Percentiles rank a stretch among this genome's conserved stretches.
These are phyloP conservation scores for Hericium erinaceus DNA, from an alignment of 768 basidiomycete species.

Conservation along the genomic window DNA sequence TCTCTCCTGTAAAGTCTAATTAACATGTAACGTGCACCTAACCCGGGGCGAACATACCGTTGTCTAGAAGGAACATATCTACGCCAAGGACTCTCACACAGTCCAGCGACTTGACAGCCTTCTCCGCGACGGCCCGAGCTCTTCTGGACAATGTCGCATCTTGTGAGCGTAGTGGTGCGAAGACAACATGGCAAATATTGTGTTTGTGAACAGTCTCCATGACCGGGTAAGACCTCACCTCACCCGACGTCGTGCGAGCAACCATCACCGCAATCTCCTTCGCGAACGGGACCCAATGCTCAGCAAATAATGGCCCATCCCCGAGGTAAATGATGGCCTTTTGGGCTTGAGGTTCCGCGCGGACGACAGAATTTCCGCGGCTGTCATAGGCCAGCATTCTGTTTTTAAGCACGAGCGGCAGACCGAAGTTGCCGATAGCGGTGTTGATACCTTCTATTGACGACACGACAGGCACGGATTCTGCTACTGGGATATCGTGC, in stretches of 20 bases:
- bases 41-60: slow-evolving; percentile 43
- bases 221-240: slow-evolving; percentile 76
- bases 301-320: slow-evolving; percentile 78
- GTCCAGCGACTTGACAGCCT: slow-evolving; percentile 64
- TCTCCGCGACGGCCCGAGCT: slow-evolving; percentile 70
- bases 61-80: slow-evolving; percentile 90
- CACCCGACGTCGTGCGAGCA: slow-evolving; percentile 66
- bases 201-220: slow-evolving; percentile 95
- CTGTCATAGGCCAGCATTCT: slow-evolving; percentile 96
- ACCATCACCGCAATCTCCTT: slow-evolving; percentile 98
- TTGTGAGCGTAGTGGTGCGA: slow-evolving; percentile 67
- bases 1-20: slow-evolving; percentile 37
- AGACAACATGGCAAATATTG: slow-evolving; percentile 88
- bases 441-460: slow-evolving; percentile 40
- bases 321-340: slow-evolving; percentile 50
- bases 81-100: slow-evolving; percentile 97
- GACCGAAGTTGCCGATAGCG: slow-evolving; percentile 52
- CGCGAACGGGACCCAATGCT: slow-evolving; percentile 84
- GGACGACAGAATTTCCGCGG: slow-evolving; percentile 79
- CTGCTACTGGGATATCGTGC: slow-evolving; percentile 42
- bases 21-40: too few species aligned
- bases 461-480: slow-evolving; percentile 53
- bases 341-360: slow-evolving; percentile 38
- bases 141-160: slow-evolving; percentile 45
- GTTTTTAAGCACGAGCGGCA: slow-evolving; percentile 93